Evolutionary conservation across 768 basidiomycete genomes (phyloP).

Genomic region (Nidularia pulvinata): DNA sequence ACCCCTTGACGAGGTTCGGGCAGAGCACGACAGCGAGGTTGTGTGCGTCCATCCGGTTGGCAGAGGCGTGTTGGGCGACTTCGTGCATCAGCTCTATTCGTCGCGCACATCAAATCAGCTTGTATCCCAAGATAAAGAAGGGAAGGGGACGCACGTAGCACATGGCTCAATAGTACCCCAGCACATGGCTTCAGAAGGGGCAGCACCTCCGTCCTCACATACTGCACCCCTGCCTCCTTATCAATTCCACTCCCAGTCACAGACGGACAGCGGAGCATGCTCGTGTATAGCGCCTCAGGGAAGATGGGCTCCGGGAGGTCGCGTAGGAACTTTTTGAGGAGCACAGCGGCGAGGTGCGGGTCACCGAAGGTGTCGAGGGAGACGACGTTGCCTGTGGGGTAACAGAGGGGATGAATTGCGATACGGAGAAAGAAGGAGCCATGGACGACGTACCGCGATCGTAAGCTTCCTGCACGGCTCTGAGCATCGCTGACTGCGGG

Average conservation of each 20-base stretch:
- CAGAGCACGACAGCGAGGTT: conserved; percentile 81
- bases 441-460: conserved; percentile 56
- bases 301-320: conserved; percentile 81
- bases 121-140: neutral
- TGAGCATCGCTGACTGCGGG: conserved; percentile 66
- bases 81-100: conserved; percentile 75
- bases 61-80: conserved; percentile 63
- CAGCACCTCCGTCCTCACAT: conserved; percentile 69
- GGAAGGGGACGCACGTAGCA: conserved; percentile 50
- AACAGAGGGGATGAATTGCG: neutral
- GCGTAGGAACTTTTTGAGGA: conserved; percentile 84
- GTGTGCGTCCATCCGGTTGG: conserved; percentile 81
- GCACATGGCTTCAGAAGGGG: conserved; percentile 67
- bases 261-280: conserved; percentile 67
- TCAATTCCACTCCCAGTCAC: conserved; percentile 34
- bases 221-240: conserved; percentile 58
- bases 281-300: conserved; percentile 64
- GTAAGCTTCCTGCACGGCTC: conserved; percentile 81
- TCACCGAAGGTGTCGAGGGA: conserved; percentile 76
- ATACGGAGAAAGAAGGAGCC: neutral
- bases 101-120: neutral
- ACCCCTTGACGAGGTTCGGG: conserved; percentile 76
- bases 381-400: conserved; percentile 65
- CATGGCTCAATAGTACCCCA: conserved; percentile 70
- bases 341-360: conserved; percentile 79